Base-by-base conservation (phyloP, 257 asterid species). In the Rhazya stricta region DNA sequence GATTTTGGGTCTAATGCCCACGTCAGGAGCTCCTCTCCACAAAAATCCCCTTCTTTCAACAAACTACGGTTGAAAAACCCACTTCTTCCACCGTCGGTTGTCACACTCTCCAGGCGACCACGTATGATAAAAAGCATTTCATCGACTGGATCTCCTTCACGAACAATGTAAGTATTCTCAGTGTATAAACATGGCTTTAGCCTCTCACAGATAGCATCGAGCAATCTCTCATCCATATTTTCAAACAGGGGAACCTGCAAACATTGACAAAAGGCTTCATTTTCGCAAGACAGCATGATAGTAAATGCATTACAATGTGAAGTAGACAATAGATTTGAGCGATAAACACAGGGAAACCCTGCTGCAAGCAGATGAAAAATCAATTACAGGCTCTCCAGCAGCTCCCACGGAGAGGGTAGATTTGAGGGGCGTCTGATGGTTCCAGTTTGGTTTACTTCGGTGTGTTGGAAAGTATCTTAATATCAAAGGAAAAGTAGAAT, bases 101-200 rank as follows among this genome's bases (percentile, higher is more conserved):
- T 95, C 78, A 91, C 97, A 63, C 98, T 92, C 79, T 95, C 99
- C 8, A 94, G 94, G 46, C 92, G 98, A 68, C 99, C 99, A 4
- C 99, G 98, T 66, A 95, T 95, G 61, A 95, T 90, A 82, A 95
- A 95, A 73, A 92, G 91, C 99, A 95, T 95, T 86, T 95, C 97
- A 32, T 90, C 98, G 1, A 95, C 99, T 1, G 99, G 99, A 76
- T 95, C 99, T 27, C 99, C 99, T 86, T 95, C 99, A n/a, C 98
- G 90, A 50, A 95, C 98, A 25, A 95, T 87, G 83, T 92, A 92
- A 6, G 96, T 91, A 25, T 70, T 86, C 83, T 95, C 97, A 0
- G 97, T 95, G 90, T 83, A 92, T 39, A 95, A 74, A 74, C 94
- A 89, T 45, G 99, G 98, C 79, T 92, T 89, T 56, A 95, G 85